phyloP scores from a whole-genome alignment of 2,329 filamentous ascomycete species.

The Pseudogymnoascus sp. region DNA sequence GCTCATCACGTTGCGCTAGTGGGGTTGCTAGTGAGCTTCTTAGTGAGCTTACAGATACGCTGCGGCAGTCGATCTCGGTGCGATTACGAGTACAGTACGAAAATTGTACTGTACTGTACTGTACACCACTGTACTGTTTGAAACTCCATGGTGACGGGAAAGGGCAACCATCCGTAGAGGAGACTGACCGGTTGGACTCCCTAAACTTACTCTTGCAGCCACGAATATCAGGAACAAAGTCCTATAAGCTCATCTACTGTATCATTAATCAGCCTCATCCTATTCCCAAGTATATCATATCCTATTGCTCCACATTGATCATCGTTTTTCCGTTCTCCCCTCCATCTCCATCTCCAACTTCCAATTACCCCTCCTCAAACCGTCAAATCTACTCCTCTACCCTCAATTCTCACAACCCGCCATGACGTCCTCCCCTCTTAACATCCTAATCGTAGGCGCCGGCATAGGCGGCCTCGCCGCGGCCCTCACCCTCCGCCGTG shows the following conservation, averaged over 20 bases:
- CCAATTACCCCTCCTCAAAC: neutral
- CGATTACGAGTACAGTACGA: neutral
- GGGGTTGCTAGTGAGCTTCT: neutral
- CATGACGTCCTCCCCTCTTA: constrained; percentile 14
- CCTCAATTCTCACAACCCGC: neutral
- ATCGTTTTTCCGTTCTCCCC: neutral
- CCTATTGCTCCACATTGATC: neutral
- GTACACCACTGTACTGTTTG: neutral
- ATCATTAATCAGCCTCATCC: neutral
- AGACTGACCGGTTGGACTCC: neutral
- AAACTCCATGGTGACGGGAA: neutral
- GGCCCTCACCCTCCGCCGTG: constrained; percentile 26
- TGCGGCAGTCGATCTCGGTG: neutral
- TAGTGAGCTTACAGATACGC: neutral
- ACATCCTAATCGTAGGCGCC: constrained; percentile 27
- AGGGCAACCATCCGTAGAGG: neutral
- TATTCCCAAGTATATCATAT: neutral
- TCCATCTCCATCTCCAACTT: neutral
- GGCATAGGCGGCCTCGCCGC: constrained; percentile 29
- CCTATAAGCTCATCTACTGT: neutral
- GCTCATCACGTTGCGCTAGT: neutral
- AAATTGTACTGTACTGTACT: no score
- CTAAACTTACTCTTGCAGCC: neutral
- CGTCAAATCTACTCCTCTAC: neutral
- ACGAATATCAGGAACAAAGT: neutral